Percentiles rank a stretch among this genome's conserved stretches.
Evolutionary conservation across 495 filamentous ascomycete species (phyloP).

Genomic region (Clavariopsis aquatica): DNA sequence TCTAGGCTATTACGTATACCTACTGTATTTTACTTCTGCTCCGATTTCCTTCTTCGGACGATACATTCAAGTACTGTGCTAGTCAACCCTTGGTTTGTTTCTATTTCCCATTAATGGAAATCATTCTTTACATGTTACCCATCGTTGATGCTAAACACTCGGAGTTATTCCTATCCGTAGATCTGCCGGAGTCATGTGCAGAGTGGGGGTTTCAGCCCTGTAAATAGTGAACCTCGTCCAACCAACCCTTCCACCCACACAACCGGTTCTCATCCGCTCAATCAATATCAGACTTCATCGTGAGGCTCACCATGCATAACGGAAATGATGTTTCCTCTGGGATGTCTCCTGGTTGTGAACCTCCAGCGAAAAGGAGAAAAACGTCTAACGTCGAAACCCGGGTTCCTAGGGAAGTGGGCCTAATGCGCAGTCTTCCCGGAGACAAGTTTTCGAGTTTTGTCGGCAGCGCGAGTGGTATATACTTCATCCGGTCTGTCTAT

Average conservation of each 20-base stretch:
- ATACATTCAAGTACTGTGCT: no score
- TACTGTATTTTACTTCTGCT: no score
- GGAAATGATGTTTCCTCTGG: not conserved
- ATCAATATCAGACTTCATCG: not conserved
- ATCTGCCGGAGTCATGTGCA: no score
- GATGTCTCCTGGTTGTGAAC: not conserved
- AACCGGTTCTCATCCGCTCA: not conserved
- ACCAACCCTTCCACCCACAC: not conserved
- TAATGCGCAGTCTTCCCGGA: slow-evolving; percentile 12
- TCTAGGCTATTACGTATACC: no score
- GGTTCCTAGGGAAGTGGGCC: not conserved
- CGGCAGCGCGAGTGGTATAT: slow-evolving; percentile 55
- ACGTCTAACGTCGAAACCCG: not conserved
- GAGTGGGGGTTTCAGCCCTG: no score
- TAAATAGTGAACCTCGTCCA: no score
- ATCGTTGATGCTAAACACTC: no score
- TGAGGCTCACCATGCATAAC: not conserved
- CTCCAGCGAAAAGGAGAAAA: not conserved
- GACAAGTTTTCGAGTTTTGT: slow-evolving; percentile 35
- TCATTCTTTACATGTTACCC: no score
- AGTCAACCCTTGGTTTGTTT: no score
- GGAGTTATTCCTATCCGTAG: no score
- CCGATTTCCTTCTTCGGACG: no score
- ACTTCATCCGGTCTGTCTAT: slow-evolving; percentile 53
- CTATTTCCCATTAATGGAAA: no score